Percentiles rank a stretch among this genome's conserved stretches.
Conservation (phyloP, 495 filamentous ascomycete species). For the Neurospora sp. region DNA sequence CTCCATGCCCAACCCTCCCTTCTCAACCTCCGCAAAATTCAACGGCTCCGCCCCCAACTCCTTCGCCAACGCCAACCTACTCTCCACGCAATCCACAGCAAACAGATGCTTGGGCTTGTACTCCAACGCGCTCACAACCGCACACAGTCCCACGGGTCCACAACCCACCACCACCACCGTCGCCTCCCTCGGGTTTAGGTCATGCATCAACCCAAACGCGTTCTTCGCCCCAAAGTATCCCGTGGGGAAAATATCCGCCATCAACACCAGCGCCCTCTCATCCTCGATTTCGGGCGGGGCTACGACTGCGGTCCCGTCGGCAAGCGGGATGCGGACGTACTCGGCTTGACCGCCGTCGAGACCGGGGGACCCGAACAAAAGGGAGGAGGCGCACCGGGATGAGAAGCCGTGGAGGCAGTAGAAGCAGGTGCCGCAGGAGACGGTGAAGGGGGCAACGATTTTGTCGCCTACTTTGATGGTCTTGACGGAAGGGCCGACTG, state of each 20-base stretch:
- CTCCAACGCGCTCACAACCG: slow-evolving; percentile 72
- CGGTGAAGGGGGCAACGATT: slow-evolving; percentile 76
- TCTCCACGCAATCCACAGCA: slow-evolving; percentile 75
- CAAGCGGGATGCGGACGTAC: slow-evolving; percentile 77
- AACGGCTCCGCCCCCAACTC: slow-evolving; percentile 75
- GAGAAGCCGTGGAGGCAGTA: slow-evolving; percentile 80
- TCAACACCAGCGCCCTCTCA: slow-evolving; percentile 64
- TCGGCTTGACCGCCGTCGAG: slow-evolving; percentile 88
- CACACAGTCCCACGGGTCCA: slow-evolving; percentile 82
- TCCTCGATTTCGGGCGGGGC: slow-evolving; percentile 68
- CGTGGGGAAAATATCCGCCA: slow-evolving; percentile 82
- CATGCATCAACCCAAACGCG: slow-evolving; percentile 58
- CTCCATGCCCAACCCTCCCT: slow-evolving; percentile 23
- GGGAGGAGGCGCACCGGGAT: slow-evolving; percentile 66
- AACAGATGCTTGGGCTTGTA: slow-evolving; percentile 73
- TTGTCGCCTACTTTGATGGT: slow-evolving; percentile 64
- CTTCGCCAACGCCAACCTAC: slow-evolving; percentile 66
- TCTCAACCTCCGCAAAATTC: slow-evolving; percentile 61
- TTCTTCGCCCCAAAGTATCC: slow-evolving; percentile 85
- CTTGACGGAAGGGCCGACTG: slow-evolving; percentile 57
- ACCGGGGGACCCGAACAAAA: slow-evolving; percentile 62
- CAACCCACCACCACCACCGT: slow-evolving; percentile 80
- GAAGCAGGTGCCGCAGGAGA: slow-evolving; percentile 79
- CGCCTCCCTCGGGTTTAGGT: slow-evolving; percentile 34
- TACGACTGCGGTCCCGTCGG: slow-evolving; percentile 72